Percentiles rank a stretch among this genome's conserved stretches.
Conservation (phyloP, 371 early-diverging fungal species). For the Mortierella sp. region DNA sequence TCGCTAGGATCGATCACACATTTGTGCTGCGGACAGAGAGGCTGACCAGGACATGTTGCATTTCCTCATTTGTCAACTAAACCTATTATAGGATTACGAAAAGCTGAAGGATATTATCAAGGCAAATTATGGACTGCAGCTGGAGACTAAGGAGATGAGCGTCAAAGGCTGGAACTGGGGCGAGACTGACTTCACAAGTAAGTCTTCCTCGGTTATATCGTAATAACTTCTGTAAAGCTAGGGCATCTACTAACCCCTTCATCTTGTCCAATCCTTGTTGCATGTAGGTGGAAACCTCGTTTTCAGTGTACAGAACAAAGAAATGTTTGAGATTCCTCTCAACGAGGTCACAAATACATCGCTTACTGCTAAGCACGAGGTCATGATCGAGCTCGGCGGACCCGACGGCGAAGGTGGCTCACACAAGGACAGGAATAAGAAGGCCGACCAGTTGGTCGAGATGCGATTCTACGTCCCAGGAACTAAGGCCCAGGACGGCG, state of each 20-base stretch:
- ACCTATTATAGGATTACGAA: constrained; percentile 79
- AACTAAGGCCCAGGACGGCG: constrained; percentile 70
- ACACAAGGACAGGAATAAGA: constrained; percentile 53
- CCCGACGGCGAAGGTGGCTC: constrained; percentile 67
- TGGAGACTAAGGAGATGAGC: constrained; percentile 89
- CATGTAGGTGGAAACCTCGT: constrained; percentile 74
- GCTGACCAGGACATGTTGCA: not conserved
- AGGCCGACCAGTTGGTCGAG: constrained; percentile 89
- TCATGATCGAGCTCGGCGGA: constrained; percentile 89
- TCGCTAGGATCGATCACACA: too few species aligned
- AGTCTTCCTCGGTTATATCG: not conserved
- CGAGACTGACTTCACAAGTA: constrained; percentile 76
- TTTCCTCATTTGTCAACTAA: constrained; percentile 6
- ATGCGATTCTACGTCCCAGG: constrained; percentile 96
- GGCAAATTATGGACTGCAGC: constrained; percentile 71
- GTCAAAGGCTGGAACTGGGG: constrained; percentile 98
- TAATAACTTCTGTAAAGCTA: too few species aligned
- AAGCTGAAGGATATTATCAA: constrained; percentile 76
- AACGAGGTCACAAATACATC: constrained; percentile 90
- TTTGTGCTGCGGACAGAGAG: not conserved
- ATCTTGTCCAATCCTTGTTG: not conserved
- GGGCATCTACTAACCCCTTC: too few species aligned
- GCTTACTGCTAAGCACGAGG: constrained; percentile 91
- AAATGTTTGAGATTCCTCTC: constrained; percentile 94
- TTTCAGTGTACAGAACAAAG: constrained; percentile 85